Evolutionary conservation across 2,329 filamentous ascomycete genomes (phyloP).

Genomic region (Aureobasidium sp.): DNA sequence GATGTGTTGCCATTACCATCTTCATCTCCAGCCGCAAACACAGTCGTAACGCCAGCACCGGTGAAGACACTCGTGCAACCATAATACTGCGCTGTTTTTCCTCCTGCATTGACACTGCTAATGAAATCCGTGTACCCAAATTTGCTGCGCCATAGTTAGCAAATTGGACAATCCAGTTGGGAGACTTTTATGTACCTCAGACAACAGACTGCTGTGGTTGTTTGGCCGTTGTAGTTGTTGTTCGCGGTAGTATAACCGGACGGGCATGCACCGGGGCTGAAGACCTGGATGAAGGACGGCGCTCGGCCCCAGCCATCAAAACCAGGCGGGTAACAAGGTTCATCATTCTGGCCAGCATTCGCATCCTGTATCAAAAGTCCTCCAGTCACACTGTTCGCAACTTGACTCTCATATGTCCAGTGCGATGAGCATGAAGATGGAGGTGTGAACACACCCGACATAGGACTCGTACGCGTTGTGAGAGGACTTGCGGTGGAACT

Average conservation of each 20-base stretch:
- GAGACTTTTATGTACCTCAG: conserved; percentile 18
- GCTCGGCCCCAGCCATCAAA: conserved; percentile 19
- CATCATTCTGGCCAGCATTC: conserved; percentile 7
- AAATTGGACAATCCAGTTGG: neutral
- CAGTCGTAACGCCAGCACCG: conserved; percentile 14
- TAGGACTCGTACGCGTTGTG: conserved; percentile 1
- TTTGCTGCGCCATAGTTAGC: neutral
- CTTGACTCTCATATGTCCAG: conserved; percentile 22
- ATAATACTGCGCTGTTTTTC: conserved; percentile 16
- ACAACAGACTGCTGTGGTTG: conserved; percentile 27
- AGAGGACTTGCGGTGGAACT: neutral
- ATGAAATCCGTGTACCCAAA: conserved; percentile 3
- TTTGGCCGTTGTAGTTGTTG: conserved; percentile 17
- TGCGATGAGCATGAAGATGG: conserved; percentile 20
- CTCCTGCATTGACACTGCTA: conserved; percentile 12
- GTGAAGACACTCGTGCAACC: conserved; percentile 20
- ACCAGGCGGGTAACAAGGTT: conserved; percentile 17
- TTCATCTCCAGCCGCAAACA: conserved; percentile 12
- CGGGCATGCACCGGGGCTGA: conserved; percentile 25
- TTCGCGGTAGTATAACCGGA: conserved; percentile 23
- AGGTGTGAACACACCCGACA: conserved; percentile 23
- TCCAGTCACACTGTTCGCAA: conserved; percentile 17
- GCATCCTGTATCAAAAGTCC: conserved; percentile 23
- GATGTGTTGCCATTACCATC: neutral
- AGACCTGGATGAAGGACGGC: conserved; percentile 16